Percentiles rank a stretch among this genome's conserved stretches.
phyloP scores from a whole-genome alignment of 2,329 filamentous ascomycete species.

The Thelonectria blattea region DNA sequence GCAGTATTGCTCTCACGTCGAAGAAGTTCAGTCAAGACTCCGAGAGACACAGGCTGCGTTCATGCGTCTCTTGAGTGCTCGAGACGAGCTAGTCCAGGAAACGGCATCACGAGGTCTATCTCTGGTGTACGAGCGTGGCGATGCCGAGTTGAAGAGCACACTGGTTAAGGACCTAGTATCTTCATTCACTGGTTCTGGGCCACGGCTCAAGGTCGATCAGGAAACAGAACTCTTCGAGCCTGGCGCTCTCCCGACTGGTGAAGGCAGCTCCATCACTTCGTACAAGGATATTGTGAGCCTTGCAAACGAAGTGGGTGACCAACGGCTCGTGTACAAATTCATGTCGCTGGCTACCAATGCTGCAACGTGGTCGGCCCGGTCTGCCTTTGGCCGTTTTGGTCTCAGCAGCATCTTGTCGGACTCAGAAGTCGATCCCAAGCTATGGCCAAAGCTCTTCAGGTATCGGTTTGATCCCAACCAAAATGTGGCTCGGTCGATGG shows the following conservation, averaged over 20 bases:
- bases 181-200: slow-evolving; percentile 81
- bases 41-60: slow-evolving; percentile 86
- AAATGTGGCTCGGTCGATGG: slow-evolving; percentile 94
- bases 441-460: slow-evolving; percentile 93
- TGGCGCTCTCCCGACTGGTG: slow-evolving; percentile 86
- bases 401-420: slow-evolving; percentile 91
- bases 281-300: slow-evolving; percentile 97
- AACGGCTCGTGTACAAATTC: slow-evolving; percentile 95
- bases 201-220: slow-evolving; percentile 80
- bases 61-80: slow-evolving; percentile 82
- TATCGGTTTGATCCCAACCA: slow-evolving; percentile 95
- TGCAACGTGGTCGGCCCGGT: slow-evolving; percentile 95
- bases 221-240: slow-evolving; percentile 95
- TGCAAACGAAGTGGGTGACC: slow-evolving; percentile 95
- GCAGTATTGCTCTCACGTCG: slow-evolving; percentile 84
- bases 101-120: slow-evolving; percentile 89
- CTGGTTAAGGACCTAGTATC: slow-evolving; percentile 87
- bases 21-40: slow-evolving; percentile 74
- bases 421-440: slow-evolving; percentile 85
- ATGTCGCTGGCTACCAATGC: slow-evolving; percentile 98
- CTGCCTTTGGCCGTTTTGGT: slow-evolving; percentile 93
- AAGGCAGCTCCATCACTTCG: slow-evolving; percentile 87
- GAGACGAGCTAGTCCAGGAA: slow-evolving; percentile 95
- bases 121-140: slow-evolving; percentile 93
- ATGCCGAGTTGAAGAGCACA: slow-evolving; percentile 77